phyloP scores from a whole-genome alignment of 192 early-diverging fungal species.

The Umbelopsis vinacea region DNA sequence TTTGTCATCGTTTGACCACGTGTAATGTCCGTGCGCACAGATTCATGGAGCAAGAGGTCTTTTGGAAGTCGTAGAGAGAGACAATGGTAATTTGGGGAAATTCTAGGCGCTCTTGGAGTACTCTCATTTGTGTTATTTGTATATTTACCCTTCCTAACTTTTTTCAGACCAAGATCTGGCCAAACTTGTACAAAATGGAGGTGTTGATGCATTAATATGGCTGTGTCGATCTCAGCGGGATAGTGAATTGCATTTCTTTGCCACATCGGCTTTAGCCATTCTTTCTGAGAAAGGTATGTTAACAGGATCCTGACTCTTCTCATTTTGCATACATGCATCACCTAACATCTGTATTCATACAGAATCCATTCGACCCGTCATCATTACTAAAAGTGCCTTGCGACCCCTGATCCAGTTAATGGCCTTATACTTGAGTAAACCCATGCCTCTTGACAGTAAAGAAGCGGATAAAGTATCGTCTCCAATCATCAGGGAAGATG shows the following conservation, averaged over 20 bases:
- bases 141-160: neutral
- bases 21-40: conserved; percentile 26
- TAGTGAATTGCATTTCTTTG: conserved; percentile 48
- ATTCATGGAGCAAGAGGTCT: conserved; percentile 56
- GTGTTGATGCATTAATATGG: conserved; percentile 58
- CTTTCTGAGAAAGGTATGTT: conserved; percentile 53
- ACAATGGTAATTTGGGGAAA: conserved; percentile 48
- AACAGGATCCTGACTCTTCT: neutral
- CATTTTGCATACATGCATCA: neutral
- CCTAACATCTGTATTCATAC: neutral
- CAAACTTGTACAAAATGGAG: conserved; percentile 53
- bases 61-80: conserved; percentile 52
- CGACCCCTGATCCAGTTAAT: conserved; percentile 48
- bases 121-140: neutral
- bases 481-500: neutral
- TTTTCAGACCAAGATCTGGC: conserved; percentile 48
- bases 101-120: neutral
- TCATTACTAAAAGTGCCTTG: conserved; percentile 56
- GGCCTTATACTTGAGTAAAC: neutral
- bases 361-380: conserved; percentile 52
- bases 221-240: conserved; percentile 45
- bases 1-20: conserved; percentile 15
- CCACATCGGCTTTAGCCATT: conserved; percentile 52
- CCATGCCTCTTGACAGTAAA: neutral
- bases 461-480: neutral